A percentile compares a stretch with the other conserved stretches of the same genome.
Evolutionary conservation across 192 early-diverging fungal species (phyloP).

Genomic region (Allomyces arbusculus): DNA sequence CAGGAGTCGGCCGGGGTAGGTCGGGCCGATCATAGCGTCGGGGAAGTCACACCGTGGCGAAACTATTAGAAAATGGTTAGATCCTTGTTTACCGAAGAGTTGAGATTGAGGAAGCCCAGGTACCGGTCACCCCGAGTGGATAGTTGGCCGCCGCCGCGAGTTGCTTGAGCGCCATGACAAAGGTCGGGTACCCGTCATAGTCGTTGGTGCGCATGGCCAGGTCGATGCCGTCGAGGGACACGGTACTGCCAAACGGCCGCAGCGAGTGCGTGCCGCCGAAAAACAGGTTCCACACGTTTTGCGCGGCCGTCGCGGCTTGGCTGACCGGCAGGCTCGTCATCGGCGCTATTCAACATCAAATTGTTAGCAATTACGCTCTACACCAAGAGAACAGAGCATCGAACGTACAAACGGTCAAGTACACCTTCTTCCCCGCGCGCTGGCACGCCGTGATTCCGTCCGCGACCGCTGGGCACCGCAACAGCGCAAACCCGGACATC

Average conservation of each 20-base stretch:
- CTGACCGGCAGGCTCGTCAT: not conserved
- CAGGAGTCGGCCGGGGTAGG: not conserved
- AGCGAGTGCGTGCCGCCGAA: not conserved
- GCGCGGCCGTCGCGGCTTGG: not conserved
- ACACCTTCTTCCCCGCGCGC: not conserved
- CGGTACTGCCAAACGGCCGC: not conserved
- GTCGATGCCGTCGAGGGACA: not conserved
- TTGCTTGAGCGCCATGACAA: not conserved
- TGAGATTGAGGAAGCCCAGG: no score
- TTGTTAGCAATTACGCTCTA: not conserved
- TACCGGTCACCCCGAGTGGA: no score
- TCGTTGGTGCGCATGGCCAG: not conserved
- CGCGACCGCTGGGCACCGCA: not conserved
- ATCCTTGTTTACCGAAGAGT: no score
- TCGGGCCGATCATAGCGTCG: not conserved
- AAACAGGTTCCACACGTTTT: not conserved
- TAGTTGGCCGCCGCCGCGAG: no score
- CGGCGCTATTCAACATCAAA: not conserved
- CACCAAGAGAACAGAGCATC: not conserved
- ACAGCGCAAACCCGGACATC: not conserved
- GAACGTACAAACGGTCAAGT: not conserved
- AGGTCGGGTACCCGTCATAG: not conserved
- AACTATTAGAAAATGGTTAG: not conserved
- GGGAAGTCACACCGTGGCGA: not conserved
- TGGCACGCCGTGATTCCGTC: not conserved